These are phyloP conservation scores for Coemansia sp. DNA, from an alignment of 192 early-diverging fungal genomes.

Conservation along the genomic window DNA sequence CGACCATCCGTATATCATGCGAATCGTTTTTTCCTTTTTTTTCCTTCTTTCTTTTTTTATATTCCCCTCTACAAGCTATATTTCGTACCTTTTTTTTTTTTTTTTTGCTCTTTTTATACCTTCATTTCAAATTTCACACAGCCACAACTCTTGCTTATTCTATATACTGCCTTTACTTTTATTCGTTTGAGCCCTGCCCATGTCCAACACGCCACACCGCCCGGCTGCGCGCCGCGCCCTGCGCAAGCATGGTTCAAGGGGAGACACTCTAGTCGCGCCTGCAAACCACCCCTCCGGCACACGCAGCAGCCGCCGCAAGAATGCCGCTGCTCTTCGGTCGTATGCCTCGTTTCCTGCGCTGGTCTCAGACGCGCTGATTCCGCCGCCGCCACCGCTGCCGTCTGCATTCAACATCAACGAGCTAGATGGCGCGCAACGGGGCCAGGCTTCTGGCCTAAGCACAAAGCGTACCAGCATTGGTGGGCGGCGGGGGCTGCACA, in stretches of 20 bases:
- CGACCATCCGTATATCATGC: background rate
- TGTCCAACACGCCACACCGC: conserved; percentile 39
- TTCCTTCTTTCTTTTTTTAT: conserved; percentile 6
- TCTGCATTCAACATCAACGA: conserved; percentile 1
- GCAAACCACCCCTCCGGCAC: conserved; percentile 3
- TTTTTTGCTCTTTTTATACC: background rate
- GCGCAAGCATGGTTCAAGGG: conserved; percentile 14
- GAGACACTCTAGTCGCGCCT: conserved; percentile 5
- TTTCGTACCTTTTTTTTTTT: conserved; percentile 14
- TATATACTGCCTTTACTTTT: conserved; percentile 10
- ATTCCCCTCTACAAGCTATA: conserved; percentile 3
- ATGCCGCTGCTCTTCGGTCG: conserved; percentile 16
- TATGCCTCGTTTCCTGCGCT: conserved; percentile 44
- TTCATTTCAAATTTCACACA: background rate
- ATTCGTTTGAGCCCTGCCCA: conserved; percentile 3
- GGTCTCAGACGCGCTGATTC: background rate
- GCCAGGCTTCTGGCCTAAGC: background rate
- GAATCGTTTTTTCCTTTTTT: conserved; percentile 16
- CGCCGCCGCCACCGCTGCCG: background rate
- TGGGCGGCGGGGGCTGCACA: background rate
- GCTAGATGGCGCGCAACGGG: background rate
- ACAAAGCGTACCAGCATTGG: background rate
- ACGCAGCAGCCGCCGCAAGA: conserved; percentile 12
- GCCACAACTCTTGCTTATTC: conserved; percentile 9
- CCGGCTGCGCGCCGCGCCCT: conserved; percentile 14